Base-by-base conservation (phyloP, 208 protist species). In the Crithidia acanthocephali region DNA sequence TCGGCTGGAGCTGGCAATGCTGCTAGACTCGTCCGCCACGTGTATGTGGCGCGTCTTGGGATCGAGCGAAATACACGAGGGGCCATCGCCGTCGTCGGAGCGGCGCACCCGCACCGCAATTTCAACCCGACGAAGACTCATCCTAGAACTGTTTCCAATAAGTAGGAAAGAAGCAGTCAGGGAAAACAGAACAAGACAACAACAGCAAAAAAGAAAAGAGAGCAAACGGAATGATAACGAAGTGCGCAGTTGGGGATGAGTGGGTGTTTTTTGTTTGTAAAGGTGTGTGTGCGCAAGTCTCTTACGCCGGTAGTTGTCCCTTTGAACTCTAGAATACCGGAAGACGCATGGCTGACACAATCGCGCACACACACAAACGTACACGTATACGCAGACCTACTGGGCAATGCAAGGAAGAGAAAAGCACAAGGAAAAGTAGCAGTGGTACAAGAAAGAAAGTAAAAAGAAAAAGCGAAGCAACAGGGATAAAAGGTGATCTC, bases 41-140 rank as follows among this genome's bases (percentile, higher is more conserved):
- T 59, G 47, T 8, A 90, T 48, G 22, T 47, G 72, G 0, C 30
- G 27, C 6, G 59, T 55, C 2, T 47, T 70, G 33, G 42, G 22
- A 44, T 84, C 60, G 50, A 89, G 57, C 23, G 44, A 27, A 3
- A 95, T 74, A 66, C 86, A 95, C 22, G 74, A 64, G 6, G 40
- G 5, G 30, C 64, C 74, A 27, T 62, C 33, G 20, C 22, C 28
- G 4, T 61, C 61, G 1, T 77, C 69, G 4, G 74, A 48, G 1
- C 84, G 78, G 13, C 90, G 87, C 4, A 91, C 78, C 22, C 91
- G 87, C 50, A 93, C 82, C 8, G 75, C 88, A 37, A 95, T 87
- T 53, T 90, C 82, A 2, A 93, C 86, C 16, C 88, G 72, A 0
- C 88, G 87, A 42, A 76, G 62, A 64, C 81, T 82, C 51, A 72